A percentile compares a stretch with the other conserved stretches of the same genome.
These are phyloP conservation scores for Aegilops tauschii DNA, from an alignment of 176 grass and related monocot genomes.

Conservation along the genomic window DNA sequence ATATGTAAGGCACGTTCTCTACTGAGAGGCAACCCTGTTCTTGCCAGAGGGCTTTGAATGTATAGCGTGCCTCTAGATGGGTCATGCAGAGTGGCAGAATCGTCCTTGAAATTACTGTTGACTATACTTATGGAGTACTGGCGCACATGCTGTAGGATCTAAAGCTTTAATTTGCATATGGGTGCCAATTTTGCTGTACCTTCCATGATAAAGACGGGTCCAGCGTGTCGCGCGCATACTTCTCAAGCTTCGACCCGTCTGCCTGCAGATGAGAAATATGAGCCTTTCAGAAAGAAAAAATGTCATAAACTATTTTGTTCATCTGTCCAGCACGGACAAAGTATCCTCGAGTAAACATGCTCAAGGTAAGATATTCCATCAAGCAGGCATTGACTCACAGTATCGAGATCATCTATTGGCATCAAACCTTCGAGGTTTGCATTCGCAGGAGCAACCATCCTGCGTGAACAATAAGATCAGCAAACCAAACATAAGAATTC, in stretches of 20 bases:
- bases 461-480: slow-evolving; percentile 27
- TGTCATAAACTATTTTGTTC: not conserved
- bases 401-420: slow-evolving; percentile 31
- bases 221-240: slow-evolving; percentile 33
- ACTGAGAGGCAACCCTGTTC: slow-evolving; percentile 9
- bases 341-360: not conserved
- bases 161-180: slow-evolving; percentile 4
- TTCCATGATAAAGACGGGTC: slow-evolving; percentile 89
- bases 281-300: slow-evolving; percentile 7
- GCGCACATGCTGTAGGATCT: slow-evolving; percentile 29
- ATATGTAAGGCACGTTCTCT: not conserved
- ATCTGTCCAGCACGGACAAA: not conserved
- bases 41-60: slow-evolving; percentile 5
- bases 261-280: slow-evolving; percentile 34
- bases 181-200: slow-evolving; percentile 33
- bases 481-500: not conserved
- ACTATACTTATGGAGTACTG: not conserved
- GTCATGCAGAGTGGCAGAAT: not conserved
- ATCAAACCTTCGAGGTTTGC: slow-evolving; percentile 68
- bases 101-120: slow-evolving; percentile 4
- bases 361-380: not conserved
- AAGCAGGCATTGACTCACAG: slow-evolving; percentile 43
- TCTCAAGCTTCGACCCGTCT: slow-evolving; percentile 64
- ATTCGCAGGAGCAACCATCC: slow-evolving; percentile 41
- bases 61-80: not conserved